Base-by-base conservation (phyloP, 306 rosid species). In the Trifolium subterraneum region DNA sequence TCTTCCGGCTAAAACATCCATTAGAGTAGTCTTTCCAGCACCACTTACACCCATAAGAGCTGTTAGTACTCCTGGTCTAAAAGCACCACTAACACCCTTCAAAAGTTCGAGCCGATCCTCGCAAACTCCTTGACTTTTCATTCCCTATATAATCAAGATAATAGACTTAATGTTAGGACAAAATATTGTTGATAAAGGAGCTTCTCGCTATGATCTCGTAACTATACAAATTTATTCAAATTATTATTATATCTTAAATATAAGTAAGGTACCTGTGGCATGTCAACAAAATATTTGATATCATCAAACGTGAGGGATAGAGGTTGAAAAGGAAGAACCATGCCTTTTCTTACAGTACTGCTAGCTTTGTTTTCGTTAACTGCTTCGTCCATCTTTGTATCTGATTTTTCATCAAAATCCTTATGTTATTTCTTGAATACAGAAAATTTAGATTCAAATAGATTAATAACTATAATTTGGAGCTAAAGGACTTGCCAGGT, bases 1-100 rank as follows among this genome's bases (percentile, higher is more conserved):
- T 76, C 95, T 84, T 52, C 97, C 95, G 16, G 97, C 86, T 73
- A 89, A 78, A 35, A 89, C 97, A 80, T 91, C 97, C 87, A 91
- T 64, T 15, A 87, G 67, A 72, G 97, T 91, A 55, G 95, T 91
- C 68, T 89, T 91, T 2, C 97, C 92, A 4, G 94, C 92, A 35
- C 94, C 97, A 27, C 92, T 91, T 52, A 76, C 62, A 56, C 77
- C 77, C 77, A 72, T 72, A 0, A 72, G 8, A n/a, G 77, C 77
- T 41, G 78, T 73, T 60, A 73, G 74, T 14, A 91, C 87, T 72
- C 90, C 92, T 8, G 97, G 95, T 83, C 92, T 81, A 69, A 91
- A 89, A 60, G 92, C 88, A 31, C 94, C 97, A 42, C 83, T 91
- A 66, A 91, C 76, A 9, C 94, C 87, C 79, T 84, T 89, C 42